Conservation (phyloP, 177 flowering plant species). For the Vitis hybrid region DNA sequence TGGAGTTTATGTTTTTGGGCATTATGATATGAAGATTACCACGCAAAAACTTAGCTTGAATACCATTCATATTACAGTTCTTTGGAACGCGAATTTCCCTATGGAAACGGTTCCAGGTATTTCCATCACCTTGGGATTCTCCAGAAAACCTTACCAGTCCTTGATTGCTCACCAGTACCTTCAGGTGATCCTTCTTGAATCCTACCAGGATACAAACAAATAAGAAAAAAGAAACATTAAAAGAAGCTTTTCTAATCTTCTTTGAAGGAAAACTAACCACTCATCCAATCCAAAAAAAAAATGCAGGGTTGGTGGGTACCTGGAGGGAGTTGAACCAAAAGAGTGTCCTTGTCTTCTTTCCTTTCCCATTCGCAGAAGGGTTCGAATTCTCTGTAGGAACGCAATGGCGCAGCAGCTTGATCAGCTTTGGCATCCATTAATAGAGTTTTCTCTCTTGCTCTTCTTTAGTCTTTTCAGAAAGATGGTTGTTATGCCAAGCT, state of each 20-base stretch:
- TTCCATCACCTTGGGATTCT: background rate
- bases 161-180: background rate
- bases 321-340: background rate
- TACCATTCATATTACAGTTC: background rate
- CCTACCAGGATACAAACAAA: background rate
- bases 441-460: too few species aligned
- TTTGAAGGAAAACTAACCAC: too few species aligned
- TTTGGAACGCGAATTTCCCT: background rate
- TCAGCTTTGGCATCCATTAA: background rate
- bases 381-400: background rate
- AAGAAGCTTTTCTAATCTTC: too few species aligned
- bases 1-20: background rate
- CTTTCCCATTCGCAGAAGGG: background rate
- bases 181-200: conserved; percentile 1
- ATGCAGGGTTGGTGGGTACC: background rate
- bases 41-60: background rate
- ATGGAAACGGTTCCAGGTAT: background rate
- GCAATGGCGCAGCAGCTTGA: background rate
- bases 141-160: background rate
- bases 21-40: background rate
- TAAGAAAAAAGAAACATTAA: background rate
- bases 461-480: too few species aligned
- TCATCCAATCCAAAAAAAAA: too few species aligned
- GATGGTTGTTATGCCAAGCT: too few species aligned
- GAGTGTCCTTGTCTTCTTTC: background rate